Evolutionary conservation across 2,329 filamentous ascomycete genomes (phyloP).

Genomic region (Sporothrix curviconia): DNA sequence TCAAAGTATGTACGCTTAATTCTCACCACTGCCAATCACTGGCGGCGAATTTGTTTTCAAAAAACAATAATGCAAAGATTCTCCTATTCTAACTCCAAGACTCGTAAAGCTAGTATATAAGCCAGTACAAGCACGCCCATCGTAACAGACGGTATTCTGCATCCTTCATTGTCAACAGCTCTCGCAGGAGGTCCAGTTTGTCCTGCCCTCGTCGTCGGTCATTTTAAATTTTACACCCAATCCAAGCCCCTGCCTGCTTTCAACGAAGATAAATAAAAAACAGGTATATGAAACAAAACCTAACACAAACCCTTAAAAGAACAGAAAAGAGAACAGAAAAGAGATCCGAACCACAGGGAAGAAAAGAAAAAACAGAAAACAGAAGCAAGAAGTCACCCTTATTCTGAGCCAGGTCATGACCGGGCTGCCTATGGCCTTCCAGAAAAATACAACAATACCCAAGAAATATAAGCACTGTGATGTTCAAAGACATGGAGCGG

Average conservation of each 20-base stretch:
- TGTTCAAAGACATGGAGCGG: no score
- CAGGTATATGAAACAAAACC: not conserved
- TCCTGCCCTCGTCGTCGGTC: not conserved
- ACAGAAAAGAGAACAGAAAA: not conserved
- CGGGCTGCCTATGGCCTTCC: no score
- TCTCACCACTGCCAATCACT: no score
- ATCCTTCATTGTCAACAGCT: no score
- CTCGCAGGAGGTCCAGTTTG: not conserved
- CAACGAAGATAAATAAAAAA: no score
- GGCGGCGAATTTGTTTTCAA: not conserved
- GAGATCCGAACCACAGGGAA: not conserved
- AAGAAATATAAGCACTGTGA: no score
- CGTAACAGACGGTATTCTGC: slow-evolving; percentile 4
- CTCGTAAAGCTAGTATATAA: not conserved
- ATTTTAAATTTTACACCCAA: slow-evolving; percentile 3
- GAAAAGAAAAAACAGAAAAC: not conserved
- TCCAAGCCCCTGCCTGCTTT: no score
- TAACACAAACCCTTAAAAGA: not conserved
- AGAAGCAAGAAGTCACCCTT: not conserved
- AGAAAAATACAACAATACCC: not conserved
- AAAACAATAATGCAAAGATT: not conserved
- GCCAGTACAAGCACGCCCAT: no score
- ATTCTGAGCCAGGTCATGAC: no score
- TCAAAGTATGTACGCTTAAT: no score
- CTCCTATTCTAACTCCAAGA: slow-evolving; percentile 2